Evolutionary conservation across 2,329 filamentous ascomycete genomes (phyloP).

Genomic region (Colletotrichum tropicale): DNA sequence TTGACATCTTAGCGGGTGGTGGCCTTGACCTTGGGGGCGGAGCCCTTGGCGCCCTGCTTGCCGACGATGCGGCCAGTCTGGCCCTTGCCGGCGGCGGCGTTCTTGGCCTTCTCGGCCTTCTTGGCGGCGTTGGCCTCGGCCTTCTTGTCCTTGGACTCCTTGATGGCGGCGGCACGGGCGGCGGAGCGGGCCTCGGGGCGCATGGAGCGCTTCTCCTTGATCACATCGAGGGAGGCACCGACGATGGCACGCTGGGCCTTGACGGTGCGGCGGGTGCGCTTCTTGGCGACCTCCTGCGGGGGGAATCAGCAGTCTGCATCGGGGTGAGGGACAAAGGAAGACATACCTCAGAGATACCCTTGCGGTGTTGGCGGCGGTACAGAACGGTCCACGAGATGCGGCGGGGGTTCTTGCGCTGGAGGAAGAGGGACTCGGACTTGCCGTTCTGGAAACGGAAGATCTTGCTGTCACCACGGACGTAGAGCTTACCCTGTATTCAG

Average conservation of each 20-base stretch:
- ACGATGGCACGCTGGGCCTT: constrained; percentile 99
- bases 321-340: constrained; percentile 19
- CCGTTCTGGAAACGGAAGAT: constrained; percentile 99
- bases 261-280: constrained; percentile 96
- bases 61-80: constrained; percentile 81
- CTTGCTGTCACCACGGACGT: constrained; percentile 99
- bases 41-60: constrained; percentile 98
- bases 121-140: constrained; percentile 83
- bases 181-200: constrained; percentile 95
- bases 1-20: constrained; percentile 75
- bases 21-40: constrained; percentile 82
- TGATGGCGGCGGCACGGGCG: constrained; percentile 88
- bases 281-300: constrained; percentile 97
- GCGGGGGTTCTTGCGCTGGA: constrained; percentile 99
- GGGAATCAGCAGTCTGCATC: constrained; percentile 38
- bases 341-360: constrained; percentile 99
- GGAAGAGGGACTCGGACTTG: constrained; percentile 99
- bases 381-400: constrained; percentile 99
- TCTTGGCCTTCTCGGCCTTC: constrained; percentile 99
- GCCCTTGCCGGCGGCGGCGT: constrained; percentile 79
- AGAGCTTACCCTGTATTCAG: constrained; percentile 88
- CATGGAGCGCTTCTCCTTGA: constrained; percentile 97
- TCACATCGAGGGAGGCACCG: constrained; percentile 98
- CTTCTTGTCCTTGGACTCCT: constrained; percentile 99
- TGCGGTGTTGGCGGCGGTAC: constrained; percentile 98